Percentiles rank a stretch among this genome's conserved stretches.
These are phyloP conservation scores for Solanum chaucha DNA, from an alignment of 257 asterid genomes.

Conservation along the genomic window DNA sequence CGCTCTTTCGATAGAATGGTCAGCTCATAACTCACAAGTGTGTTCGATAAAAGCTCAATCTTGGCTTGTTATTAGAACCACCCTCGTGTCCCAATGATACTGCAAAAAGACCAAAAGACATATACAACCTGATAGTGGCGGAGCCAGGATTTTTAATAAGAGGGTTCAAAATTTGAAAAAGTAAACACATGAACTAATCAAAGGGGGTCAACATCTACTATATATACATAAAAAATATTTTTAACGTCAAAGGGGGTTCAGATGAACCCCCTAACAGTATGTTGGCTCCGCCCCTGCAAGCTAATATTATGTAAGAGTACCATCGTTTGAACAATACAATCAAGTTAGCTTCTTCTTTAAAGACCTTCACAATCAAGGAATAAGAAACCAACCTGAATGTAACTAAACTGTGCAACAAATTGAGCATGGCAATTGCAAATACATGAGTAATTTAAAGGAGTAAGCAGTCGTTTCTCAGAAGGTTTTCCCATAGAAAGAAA, in stretches of 20 bases:
- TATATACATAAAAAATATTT: not conserved
- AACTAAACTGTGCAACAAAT: not conserved
- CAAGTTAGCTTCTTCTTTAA: not conserved
- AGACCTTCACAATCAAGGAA: not conserved
- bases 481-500: not conserved
- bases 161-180: too few species aligned
- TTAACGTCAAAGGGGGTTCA: not conserved
- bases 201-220: not conserved
- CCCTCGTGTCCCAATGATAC: not conserved
- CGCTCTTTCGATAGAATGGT: not conserved
- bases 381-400: not conserved
- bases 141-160: too few species aligned
- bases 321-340: not conserved
- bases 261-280: too few species aligned
- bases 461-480: not conserved
- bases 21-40: not conserved
- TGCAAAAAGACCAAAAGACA: not conserved
- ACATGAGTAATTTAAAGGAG: not conserved
- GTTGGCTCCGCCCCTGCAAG: not conserved
- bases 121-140: not conserved
- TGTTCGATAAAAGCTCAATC: not conserved
- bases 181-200: not conserved
- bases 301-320: not conserved
- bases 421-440: not conserved
- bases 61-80: not conserved